Base-by-base conservation (phyloP, 441 rosid species). In the Euphorbia celastroides region DNA sequence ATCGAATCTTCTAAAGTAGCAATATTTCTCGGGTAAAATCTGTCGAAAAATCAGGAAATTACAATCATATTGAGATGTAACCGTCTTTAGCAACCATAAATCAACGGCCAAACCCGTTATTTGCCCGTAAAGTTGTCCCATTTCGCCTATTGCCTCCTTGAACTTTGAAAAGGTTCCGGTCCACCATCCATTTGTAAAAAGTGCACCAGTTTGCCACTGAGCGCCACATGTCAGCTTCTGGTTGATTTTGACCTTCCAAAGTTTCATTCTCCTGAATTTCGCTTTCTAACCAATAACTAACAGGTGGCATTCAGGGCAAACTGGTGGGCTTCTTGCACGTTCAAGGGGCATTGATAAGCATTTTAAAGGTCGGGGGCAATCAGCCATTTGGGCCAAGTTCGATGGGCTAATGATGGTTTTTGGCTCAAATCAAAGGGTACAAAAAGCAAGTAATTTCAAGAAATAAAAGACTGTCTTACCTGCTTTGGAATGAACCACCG, bases 21-120 rank as follows among this genome's bases (percentile, higher is more conserved):
- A 84, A 76, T 94, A 94, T 77, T 91, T 94, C 85, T 88, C 99
- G 0, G 99, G 99, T 62, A 94, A 78, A 74, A 94, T 87, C 99
- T 94, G 82, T 78, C 36, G 25, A 54, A 57, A 23, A 30, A 57
- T 46, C 5, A 2, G 52, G 7, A 56, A 26, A 66, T 52, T 36
- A 26, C 17, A 12, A 12, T 11, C 60, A 56, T 14, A 54, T 25
- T 13, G 28, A 54, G 17, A 12, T 22, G 12, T 52, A 25, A 25
- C 58, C 12, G 7, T 36, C 42, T 13, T 54, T 54, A 8, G 48
- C 36, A 9, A 36, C 30, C 19, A 34, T 70, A 19, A 23, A 31
- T 14, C 46, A 50, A 34, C 1, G 42, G 13, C 38, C 38, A 34
- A 34, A 34, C 9, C 5, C 38, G 9, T 34, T 9, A 34, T 34